Conservation (phyloP, 768 basidiomycete genomes). For the Lentinula aciculospora region DNA sequence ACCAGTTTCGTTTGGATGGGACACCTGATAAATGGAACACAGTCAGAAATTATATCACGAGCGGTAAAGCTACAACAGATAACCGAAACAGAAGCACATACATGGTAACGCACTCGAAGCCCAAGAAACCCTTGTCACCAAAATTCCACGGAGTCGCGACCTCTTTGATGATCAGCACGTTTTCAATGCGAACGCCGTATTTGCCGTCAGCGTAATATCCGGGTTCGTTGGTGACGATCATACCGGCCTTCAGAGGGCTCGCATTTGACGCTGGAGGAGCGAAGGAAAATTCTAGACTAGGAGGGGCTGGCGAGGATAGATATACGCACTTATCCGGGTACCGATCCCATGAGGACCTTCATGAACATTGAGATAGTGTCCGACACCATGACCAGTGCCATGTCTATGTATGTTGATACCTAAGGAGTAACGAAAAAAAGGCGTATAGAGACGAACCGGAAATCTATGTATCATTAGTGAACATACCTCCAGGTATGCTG, state of each 20-base stretch:
- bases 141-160: slow-evolving; percentile 72
- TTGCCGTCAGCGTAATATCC: slow-evolving; percentile 89
- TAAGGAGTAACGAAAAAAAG: slow-evolving; percentile 2
- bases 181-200: slow-evolving; percentile 93
- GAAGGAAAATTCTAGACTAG: not conserved
- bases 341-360: slow-evolving; percentile 70
- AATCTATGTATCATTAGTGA: slow-evolving; percentile 39
- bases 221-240: slow-evolving; percentile 93
- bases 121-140: slow-evolving; percentile 77
- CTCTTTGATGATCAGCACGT: slow-evolving; percentile 72
- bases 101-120: slow-evolving; percentile 87
- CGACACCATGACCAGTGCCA: slow-evolving; percentile 93
- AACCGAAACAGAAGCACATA: slow-evolving; percentile 29
- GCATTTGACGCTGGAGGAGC: slow-evolving; percentile 52
- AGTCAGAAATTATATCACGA: not conserved
- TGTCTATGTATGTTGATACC: slow-evolving; percentile 43
- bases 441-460: slow-evolving; percentile 35
- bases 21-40: slow-evolving; percentile 40
- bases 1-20: slow-evolving; percentile 87
- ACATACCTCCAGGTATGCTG: not conserved
- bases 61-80: not conserved
- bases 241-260: slow-evolving; percentile 70
- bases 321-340: slow-evolving; percentile 26
- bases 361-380: slow-evolving; percentile 91
- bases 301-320: not conserved